phyloP scores from a whole-genome alignment of 2,329 filamentous ascomycete genomes.

The Trichoderma gracile region DNA sequence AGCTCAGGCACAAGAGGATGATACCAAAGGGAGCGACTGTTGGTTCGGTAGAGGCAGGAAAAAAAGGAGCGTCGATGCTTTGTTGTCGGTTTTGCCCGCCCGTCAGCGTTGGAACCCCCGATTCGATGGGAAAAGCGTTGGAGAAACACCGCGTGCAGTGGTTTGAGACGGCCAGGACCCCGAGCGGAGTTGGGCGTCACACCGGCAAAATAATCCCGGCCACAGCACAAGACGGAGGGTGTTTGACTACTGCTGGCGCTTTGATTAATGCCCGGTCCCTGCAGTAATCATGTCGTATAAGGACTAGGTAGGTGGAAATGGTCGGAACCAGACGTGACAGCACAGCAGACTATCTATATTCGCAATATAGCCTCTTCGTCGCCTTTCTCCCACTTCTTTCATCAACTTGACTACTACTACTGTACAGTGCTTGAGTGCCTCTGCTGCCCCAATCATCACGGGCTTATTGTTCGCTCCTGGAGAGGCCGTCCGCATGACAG shows the following conservation, averaged over 20 bases:
- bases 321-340: background rate
- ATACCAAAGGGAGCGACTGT: conserved; percentile 1
- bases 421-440: too few relatives aligned
- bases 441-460: background rate
- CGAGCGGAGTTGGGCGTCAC: conserved; percentile 16
- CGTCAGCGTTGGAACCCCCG: background rate
- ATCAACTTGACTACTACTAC: background rate
- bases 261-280: background rate
- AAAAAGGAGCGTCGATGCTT: conserved; percentile 18
- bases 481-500: conserved; percentile 7
- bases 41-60: background rate
- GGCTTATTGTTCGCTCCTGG: conserved; percentile 3
- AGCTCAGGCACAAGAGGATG: background rate
- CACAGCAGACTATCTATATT: background rate
- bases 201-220: conserved; percentile 17
- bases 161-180: conserved; percentile 1
- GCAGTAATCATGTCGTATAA: background rate
- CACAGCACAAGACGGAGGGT: background rate
- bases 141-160: conserved; percentile 4
- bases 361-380: background rate
- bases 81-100: background rate
- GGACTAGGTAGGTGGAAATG: background rate
- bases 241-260: conserved; percentile 13
- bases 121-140: background rate
- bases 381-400: background rate